Percentiles rank a stretch among this genome's conserved stretches.
These are phyloP conservation scores for Aspergillus hancockii DNA, from an alignment of 495 filamentous ascomycete genomes.

Conservation along the genomic window DNA sequence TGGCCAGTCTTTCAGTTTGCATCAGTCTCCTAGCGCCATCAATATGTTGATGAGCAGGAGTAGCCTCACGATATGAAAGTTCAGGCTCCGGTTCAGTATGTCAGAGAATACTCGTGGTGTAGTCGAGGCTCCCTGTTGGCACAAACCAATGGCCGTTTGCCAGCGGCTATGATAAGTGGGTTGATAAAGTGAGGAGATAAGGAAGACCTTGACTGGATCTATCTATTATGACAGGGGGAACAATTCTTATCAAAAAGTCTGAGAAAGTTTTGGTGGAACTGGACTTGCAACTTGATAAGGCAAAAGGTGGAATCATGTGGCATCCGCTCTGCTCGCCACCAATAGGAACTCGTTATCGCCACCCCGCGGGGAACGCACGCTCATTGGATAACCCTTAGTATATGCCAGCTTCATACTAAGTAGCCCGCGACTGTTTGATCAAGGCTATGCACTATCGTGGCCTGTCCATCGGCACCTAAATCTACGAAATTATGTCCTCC, in stretches of 20 bases:
- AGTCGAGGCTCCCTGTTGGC: neutral
- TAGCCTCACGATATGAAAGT: neutral
- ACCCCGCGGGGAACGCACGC: slow-evolving; percentile 7
- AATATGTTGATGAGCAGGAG: slow-evolving; percentile 3
- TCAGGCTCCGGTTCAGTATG: neutral
- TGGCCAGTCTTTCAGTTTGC: slow-evolving; percentile 13
- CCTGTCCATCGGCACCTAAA: no score
- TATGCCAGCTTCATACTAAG: no score
- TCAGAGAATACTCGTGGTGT: slow-evolving; percentile 1
- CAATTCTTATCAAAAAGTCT: neutral
- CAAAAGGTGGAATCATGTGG: neutral
- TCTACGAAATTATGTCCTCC: no score
- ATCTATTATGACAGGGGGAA: slow-evolving; percentile 1
- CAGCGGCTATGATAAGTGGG: neutral
- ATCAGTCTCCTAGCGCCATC: slow-evolving; percentile 9
- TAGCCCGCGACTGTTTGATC: no score
- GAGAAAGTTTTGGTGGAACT: neutral
- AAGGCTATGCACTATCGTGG: no score
- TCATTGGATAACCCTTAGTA: slow-evolving; percentile 10
- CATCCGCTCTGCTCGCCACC: neutral
- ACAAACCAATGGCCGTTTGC: neutral
- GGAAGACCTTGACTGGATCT: neutral
- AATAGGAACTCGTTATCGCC: neutral
- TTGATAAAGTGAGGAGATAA: neutral
- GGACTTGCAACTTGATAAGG: neutral